Evolutionary conservation across 306 rosid species (phyloP).

Genomic region (Amphicarpaea edgeworthii): DNA sequence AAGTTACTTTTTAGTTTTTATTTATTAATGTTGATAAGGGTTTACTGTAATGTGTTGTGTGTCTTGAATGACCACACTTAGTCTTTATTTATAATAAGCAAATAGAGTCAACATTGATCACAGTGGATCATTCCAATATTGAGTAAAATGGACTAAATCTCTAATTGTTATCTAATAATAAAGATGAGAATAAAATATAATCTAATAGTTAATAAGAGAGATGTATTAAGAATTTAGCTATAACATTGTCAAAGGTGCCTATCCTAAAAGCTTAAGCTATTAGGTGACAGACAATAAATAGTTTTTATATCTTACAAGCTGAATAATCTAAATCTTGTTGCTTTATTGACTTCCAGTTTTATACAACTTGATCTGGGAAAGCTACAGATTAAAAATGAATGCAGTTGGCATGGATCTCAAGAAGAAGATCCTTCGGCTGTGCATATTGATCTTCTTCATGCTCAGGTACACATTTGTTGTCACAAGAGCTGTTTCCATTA

Average conservation of each 20-base stretch:
- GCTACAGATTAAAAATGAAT: slow-evolving; percentile 79
- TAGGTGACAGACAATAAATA: background rate
- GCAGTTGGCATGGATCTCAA: slow-evolving; percentile 89
- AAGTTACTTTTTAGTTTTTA: background rate
- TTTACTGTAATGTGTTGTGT: too few species aligned
- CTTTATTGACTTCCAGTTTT: slow-evolving; percentile 66
- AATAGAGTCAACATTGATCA: too few species aligned
- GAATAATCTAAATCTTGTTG: slow-evolving; percentile 15
- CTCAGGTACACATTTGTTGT: slow-evolving; percentile 69
- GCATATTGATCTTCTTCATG: slow-evolving; percentile 86
- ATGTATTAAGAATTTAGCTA: too few species aligned
- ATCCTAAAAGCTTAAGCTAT: slow-evolving; percentile 27
- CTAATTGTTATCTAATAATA: too few species aligned
- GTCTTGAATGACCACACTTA: too few species aligned
- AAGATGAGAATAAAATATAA: too few species aligned
- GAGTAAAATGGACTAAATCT: too few species aligned
- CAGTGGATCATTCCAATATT: too few species aligned
- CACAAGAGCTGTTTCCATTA: slow-evolving; percentile 1
- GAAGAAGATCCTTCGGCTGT: slow-evolving; percentile 93
- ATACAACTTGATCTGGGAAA: slow-evolving; percentile 98
- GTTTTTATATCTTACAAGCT: slow-evolving; percentile 22
- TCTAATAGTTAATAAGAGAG: too few species aligned
- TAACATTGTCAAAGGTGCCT: background rate
- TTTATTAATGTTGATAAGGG: too few species aligned
- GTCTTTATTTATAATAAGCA: too few species aligned